These are phyloP conservation scores for Amphirosellinia nigrospora DNA, from an alignment of 495 filamentous ascomycete genomes.

Conservation along the genomic window DNA sequence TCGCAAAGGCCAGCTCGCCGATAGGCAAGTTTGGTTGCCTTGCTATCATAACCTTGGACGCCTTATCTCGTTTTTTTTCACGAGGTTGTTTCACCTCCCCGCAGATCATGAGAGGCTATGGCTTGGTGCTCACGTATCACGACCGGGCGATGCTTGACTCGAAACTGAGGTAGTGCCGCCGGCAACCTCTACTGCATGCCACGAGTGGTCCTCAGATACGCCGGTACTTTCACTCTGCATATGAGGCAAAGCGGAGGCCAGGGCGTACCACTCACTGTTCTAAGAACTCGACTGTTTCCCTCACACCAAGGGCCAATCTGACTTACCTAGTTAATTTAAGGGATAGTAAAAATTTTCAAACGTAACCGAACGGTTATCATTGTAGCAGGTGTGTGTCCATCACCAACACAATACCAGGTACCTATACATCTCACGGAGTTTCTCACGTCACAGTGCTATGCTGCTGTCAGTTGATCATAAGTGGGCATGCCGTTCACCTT, in stretches of 20 bases:
- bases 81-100: conserved; percentile 4
- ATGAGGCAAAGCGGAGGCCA: conserved; percentile 11
- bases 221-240: neutral
- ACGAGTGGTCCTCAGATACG: neutral
- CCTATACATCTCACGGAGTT: neutral
- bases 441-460: neutral
- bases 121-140: conserved; percentile 7
- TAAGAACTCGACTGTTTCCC: neutral
- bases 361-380: neutral
- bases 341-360: neutral
- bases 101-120: conserved; percentile 17
- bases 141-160: conserved; percentile 1
- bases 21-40: conserved; percentile 14
- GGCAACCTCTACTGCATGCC: conserved; percentile 10
- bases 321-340: neutral
- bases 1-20: neutral
- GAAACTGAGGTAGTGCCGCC: neutral
- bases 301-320: neutral
- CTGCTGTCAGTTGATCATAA: conserved; percentile 14
- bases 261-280: neutral
- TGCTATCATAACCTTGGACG: conserved; percentile 26
- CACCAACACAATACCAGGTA: neutral
- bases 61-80: neutral
- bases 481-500: conserved; percentile 19
- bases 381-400: neutral